These are phyloP conservation scores for Trichoderma harzianum DNA, from an alignment of 2,329 filamentous ascomycete species.

Conservation along the genomic window DNA sequence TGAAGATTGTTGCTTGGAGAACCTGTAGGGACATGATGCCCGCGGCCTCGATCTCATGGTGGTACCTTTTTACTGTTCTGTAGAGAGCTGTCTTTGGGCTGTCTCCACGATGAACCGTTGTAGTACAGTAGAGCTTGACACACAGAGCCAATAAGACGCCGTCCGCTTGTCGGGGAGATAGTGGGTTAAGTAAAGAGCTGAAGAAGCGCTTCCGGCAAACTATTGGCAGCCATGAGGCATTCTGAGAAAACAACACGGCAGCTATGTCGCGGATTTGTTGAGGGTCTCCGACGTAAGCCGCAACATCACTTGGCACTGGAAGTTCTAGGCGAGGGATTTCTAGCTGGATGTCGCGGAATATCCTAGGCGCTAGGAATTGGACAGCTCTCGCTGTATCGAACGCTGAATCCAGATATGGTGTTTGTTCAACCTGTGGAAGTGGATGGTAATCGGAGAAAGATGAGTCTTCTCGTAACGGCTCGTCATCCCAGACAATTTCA, in stretches of 20 bases:
- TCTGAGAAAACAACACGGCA: neutral
- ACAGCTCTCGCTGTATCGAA: neutral
- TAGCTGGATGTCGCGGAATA: neutral
- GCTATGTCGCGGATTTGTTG: neutral
- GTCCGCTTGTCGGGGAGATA: neutral
- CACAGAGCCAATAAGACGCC: neutral
- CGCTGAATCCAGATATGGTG: neutral
- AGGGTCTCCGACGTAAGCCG: neutral
- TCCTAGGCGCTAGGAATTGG: neutral
- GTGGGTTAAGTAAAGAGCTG: neutral
- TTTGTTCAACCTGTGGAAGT: neutral
- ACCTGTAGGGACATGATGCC: neutral
- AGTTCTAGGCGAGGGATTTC: neutral
- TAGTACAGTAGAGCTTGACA: neutral
- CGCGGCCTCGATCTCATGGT: neutral
- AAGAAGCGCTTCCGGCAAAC: neutral
- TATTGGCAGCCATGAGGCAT: neutral
- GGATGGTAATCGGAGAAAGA: neutral
- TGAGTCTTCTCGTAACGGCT: neutral
- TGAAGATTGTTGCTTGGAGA: neutral
- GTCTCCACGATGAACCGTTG: neutral
- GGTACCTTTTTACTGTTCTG: neutral
- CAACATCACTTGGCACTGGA: neutral
- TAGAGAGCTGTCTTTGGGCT: neutral
- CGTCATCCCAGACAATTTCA: neutral